Evolutionary conservation across 495 filamentous ascomycete genomes (phyloP).

Genomic region (Lepraria neglecta): DNA sequence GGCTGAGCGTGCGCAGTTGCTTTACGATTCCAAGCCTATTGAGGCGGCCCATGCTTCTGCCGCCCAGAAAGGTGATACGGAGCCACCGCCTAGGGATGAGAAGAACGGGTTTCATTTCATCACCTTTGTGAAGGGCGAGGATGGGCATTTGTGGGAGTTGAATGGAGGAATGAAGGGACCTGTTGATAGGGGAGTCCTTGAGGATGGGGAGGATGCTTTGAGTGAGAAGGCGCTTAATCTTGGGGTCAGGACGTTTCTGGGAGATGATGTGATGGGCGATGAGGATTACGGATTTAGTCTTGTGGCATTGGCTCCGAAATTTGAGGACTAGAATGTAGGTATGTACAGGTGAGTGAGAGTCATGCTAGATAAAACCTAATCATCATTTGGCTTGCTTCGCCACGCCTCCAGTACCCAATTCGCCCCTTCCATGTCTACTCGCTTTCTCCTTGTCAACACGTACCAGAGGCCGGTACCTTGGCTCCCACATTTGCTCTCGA

Average conservation of each 20-base stretch:
- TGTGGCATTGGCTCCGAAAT: conserved; percentile 19
- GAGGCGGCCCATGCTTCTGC: conserved; percentile 14
- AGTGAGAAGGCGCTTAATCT: conserved; percentile 58
- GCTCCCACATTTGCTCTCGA: conserved; percentile 84
- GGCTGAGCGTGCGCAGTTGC: conserved; percentile 55
- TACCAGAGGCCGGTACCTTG: conserved; percentile 60
- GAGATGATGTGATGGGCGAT: conserved; percentile 28
- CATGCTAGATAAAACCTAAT: too few species aligned
- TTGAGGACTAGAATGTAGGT: not conserved
- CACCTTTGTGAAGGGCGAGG: conserved; percentile 68
- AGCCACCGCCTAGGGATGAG: conserved; percentile 36
- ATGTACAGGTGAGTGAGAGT: not conserved
- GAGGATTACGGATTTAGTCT: conserved; percentile 21
- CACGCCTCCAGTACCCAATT: conserved; percentile 45
- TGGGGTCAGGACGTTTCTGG: conserved; percentile 40
- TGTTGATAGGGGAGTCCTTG: conserved; percentile 51
- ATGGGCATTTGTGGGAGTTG: conserved; percentile 74
- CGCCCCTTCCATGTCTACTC: conserved; percentile 51
- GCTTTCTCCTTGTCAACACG: conserved; percentile 46
- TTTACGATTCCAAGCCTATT: conserved; percentile 50
- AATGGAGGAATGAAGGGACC: conserved; percentile 73
- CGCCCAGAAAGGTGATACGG: conserved; percentile 65
- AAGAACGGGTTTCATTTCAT: conserved; percentile 59
- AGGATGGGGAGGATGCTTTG: conserved; percentile 57
- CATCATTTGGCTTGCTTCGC: conserved; percentile 4